These are phyloP conservation scores for Pterulicium gracile DNA, from an alignment of 1,284 basidiomycete species.

Conservation along the genomic window DNA sequence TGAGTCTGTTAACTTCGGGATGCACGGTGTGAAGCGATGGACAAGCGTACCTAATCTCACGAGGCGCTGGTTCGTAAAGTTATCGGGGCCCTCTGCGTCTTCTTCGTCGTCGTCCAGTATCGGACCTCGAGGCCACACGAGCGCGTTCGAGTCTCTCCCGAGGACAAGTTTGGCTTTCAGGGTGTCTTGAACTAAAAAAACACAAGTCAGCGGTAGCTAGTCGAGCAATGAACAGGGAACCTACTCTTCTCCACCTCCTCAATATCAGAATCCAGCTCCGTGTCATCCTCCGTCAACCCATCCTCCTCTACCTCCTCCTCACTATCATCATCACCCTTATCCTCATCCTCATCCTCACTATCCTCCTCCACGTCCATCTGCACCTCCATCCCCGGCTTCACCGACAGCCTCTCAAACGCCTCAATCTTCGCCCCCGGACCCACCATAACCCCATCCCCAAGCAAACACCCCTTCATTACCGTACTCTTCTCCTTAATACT, in stretches of 20 bases:
- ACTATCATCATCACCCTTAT: constrained; percentile 11
- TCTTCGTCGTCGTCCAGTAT: constrained; percentile 50
- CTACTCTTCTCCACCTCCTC: constrained; percentile 58
- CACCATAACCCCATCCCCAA: constrained; percentile 73
- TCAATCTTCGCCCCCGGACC: constrained; percentile 62
- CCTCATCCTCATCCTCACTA: constrained; percentile 19
- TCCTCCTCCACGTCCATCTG: constrained; percentile 20
- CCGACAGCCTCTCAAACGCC: constrained; percentile 66
- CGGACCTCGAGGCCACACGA: constrained; percentile 53
- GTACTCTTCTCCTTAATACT: constrained; percentile 55
- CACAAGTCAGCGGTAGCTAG: constrained; percentile 6
- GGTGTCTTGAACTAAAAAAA: constrained; percentile 31
- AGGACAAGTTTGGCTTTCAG: constrained; percentile 22
- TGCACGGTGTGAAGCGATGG: constrained; percentile 2
- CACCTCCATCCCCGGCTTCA: constrained; percentile 21
- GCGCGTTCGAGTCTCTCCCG: constrained; percentile 54
- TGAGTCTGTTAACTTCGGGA: constrained; percentile 45
- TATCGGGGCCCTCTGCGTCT: constrained; percentile 33
- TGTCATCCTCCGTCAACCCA: constrained; percentile 23
- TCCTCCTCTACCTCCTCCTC: constrained; percentile 21
- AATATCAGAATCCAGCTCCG: constrained; percentile 46
- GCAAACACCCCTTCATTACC: constrained; percentile 60
- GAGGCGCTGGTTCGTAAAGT: constrained; percentile 51
- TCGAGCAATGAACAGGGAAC: constrained; percentile 8
- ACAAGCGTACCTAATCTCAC: constrained; percentile 52